phyloP scores from a whole-genome alignment of 495 filamentous ascomycete genomes.

The Mytilinidion resinicola region DNA sequence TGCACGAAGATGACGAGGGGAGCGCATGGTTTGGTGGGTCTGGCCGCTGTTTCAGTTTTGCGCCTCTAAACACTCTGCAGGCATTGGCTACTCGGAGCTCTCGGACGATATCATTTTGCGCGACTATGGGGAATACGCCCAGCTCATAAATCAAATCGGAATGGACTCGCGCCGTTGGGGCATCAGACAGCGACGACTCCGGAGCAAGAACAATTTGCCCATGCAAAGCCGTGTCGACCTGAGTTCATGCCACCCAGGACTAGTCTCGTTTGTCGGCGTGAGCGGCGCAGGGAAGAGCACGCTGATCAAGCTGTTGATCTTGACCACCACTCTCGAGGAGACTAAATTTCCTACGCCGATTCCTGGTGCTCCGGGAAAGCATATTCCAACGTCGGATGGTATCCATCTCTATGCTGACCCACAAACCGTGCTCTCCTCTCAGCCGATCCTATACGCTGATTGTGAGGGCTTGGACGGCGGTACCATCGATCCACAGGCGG shows the following conservation, averaged over 20 bases:
- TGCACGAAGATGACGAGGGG: background rate
- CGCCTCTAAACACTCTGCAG: background rate
- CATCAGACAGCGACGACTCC: background rate
- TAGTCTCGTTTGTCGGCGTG: conserved; percentile 41
- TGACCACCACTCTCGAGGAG: background rate
- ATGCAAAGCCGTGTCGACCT: background rate
- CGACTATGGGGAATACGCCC: background rate
- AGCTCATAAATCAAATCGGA: background rate
- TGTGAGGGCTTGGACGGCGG: conserved; percentile 37
- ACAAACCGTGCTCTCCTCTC: conserved; percentile 1
- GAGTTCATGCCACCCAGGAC: conserved; percentile 29
- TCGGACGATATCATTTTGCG: background rate
- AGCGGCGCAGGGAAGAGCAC: conserved; percentile 55
- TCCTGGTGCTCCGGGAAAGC: conserved; percentile 7
- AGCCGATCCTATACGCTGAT: conserved; percentile 34
- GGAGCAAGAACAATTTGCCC: background rate
- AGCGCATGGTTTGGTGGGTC: background rate
- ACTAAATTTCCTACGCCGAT: conserved; percentile 7
- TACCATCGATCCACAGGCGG: conserved; percentile 24
- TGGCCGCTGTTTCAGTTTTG: background rate
- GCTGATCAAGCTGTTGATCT: conserved; percentile 49
- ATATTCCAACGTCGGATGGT: conserved; percentile 33
- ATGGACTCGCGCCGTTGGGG: background rate
- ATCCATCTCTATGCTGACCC: conserved; percentile 36
- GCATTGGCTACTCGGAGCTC: background rate